Evolutionary conservation across 1,284 basidiomycete species (phyloP).

Genomic region (Ustilago shanxiensis): DNA sequence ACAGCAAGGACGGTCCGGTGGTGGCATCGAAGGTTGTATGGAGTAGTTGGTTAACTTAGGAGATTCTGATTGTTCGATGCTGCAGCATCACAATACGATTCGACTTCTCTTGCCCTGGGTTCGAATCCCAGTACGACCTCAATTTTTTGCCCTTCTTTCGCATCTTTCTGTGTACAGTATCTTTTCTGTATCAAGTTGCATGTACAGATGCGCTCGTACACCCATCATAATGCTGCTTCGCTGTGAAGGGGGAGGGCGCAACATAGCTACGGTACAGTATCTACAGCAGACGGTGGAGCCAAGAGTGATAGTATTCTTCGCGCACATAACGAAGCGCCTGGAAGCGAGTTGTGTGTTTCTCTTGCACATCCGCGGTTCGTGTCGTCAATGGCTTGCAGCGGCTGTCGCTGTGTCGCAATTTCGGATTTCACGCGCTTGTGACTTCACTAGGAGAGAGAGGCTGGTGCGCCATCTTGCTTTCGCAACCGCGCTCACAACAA

Average conservation of each 20-base stretch:
- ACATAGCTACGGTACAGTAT: too few relatives aligned
- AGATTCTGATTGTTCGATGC: conserved; percentile 16
- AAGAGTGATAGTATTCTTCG: too few relatives aligned
- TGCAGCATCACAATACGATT: conserved; percentile 10
- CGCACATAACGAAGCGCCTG: too few relatives aligned
- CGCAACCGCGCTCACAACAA: conserved; percentile 1
- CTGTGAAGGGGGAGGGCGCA: too few relatives aligned
- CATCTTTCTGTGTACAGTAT: background rate
- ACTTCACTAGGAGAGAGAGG: background rate
- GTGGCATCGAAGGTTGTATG: conserved; percentile 35
- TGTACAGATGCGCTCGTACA: background rate
- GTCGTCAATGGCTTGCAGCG: conserved; percentile 1
- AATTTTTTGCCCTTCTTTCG: background rate
- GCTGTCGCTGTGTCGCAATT: background rate
- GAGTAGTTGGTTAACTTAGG: conserved; percentile 55
- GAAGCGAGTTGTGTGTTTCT: background rate
- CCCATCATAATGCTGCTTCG: too few relatives aligned
- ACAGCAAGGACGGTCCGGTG: too few relatives aligned
- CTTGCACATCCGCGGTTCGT: background rate
- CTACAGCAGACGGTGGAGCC: too few relatives aligned
- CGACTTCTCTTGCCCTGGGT: conserved; percentile 57
- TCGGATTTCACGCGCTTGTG: conserved; percentile 10
- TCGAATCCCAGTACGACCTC: conserved; percentile 58
- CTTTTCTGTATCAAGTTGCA: background rate
- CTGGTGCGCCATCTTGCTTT: background rate